These are phyloP conservation scores for Fusarium brachygibbosum DNA, from an alignment of 2,329 filamentous ascomycete genomes.

Conservation along the genomic window DNA sequence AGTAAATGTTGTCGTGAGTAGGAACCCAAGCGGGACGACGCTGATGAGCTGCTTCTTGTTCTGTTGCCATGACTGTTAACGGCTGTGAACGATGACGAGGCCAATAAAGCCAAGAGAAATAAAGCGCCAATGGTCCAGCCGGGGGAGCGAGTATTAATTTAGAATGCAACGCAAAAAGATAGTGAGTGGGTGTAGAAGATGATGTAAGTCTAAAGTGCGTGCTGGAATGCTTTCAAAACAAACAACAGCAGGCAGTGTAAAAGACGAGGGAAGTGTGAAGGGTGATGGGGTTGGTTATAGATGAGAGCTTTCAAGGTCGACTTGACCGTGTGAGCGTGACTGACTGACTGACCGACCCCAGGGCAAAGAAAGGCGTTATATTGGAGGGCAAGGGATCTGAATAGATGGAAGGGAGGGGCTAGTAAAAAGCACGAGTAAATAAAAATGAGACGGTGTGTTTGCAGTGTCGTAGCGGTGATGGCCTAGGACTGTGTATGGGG, in stretches of 20 bases:
- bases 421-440: constrained; percentile 28
- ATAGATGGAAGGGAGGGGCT: constrained; percentile 27
- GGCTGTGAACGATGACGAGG: constrained; percentile 41
- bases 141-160: constrained; percentile 27
- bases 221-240: constrained; percentile 29
- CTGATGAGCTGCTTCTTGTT: constrained; percentile 34
- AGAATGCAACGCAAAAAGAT: constrained; percentile 25
- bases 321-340: constrained; percentile 9
- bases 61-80: constrained; percentile 48
- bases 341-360: constrained; percentile 12
- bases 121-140: constrained; percentile 40
- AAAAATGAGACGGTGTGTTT: constrained; percentile 44
- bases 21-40: constrained; percentile 47
- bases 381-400: constrained; percentile 31
- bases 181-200: constrained; percentile 21
- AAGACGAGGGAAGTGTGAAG: constrained; percentile 17
- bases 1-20: constrained; percentile 48
- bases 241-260: constrained; percentile 13
- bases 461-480: constrained; percentile 43
- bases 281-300: constrained; percentile 34
- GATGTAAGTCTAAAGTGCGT: constrained; percentile 10
- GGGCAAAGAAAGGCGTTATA: constrained; percentile 11
- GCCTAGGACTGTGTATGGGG: constrained; percentile 14
- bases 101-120: constrained; percentile 41
- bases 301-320: constrained; percentile 21